A percentile compares a stretch with the other conserved stretches of the same genome.
phyloP scores from a whole-genome alignment of 2,329 filamentous ascomycete genomes.

The Didymosphaeria variabile region DNA sequence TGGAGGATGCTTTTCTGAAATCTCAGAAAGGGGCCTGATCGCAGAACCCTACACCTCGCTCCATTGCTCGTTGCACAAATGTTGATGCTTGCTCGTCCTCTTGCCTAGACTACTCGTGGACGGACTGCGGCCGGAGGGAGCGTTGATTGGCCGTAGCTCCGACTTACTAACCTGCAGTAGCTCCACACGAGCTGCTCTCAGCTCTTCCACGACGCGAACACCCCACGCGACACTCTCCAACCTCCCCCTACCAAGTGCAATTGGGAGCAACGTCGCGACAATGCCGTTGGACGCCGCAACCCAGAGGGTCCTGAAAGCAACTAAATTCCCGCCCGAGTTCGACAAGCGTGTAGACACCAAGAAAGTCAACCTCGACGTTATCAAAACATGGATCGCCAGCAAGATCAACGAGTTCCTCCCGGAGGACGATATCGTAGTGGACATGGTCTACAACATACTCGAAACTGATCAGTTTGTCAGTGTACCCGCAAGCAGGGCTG shows the following conservation, averaged over 20 bases:
- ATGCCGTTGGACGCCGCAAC: slow-evolving; percentile 84
- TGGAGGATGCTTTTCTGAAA: no score
- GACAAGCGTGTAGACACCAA: slow-evolving; percentile 95
- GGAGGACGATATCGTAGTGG: slow-evolving; percentile 95
- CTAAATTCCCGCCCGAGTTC: slow-evolving; percentile 94
- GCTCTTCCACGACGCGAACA: slow-evolving; percentile 3
- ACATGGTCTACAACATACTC: slow-evolving; percentile 75
- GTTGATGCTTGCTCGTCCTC: not conserved
- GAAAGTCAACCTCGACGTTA: slow-evolving; percentile 96
- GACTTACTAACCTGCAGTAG: slow-evolving; percentile 1
- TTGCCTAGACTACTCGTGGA: not conserved
- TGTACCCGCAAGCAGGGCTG: slow-evolving; percentile 27
- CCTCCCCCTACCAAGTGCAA: slow-evolving; percentile 10
- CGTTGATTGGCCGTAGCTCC: slow-evolving; percentile 10
- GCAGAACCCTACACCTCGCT: not conserved
- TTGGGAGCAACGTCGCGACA: slow-evolving; percentile 29
- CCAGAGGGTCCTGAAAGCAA: slow-evolving; percentile 86
- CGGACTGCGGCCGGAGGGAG: slow-evolving; percentile 7
- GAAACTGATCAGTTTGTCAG: slow-evolving; percentile 81
- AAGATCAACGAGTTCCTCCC: slow-evolving; percentile 86
- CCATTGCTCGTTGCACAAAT: not conserved
- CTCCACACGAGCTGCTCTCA: slow-evolving; percentile 5
- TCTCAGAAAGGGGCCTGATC: no score
- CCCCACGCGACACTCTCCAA: slow-evolving; percentile 14
- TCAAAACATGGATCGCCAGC: slow-evolving; percentile 98